These are phyloP conservation scores for Hibiscus tridactylites DNA, from an alignment of 345 rosid species.

Conservation along the genomic window DNA sequence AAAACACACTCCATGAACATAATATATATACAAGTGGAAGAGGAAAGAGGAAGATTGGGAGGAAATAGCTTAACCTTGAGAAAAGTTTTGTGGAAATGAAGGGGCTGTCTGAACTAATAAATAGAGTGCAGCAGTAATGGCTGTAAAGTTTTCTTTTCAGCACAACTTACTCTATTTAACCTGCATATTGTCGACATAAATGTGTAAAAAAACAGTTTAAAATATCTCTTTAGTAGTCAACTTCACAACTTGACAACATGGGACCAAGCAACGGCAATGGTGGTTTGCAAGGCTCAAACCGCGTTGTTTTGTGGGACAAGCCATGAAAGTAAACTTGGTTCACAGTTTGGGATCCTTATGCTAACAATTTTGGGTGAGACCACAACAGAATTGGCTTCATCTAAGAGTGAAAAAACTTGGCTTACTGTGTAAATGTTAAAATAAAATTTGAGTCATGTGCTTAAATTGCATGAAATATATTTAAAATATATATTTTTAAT, in stretches of 20 bases:
- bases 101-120: slow-evolving; percentile 17
- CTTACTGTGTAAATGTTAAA: too few relatives aligned
- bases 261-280: slow-evolving; percentile 21
- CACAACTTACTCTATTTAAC: neutral
- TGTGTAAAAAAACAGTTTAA: neutral
- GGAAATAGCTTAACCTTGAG: slow-evolving; percentile 15
- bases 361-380: slow-evolving; percentile 1
- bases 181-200: neutral
- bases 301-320: too few relatives aligned
- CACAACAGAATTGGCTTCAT: neutral
- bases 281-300: neutral
- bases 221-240: slow-evolving; percentile 13
- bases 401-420: neutral
- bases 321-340: too few relatives aligned
- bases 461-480: too few relatives aligned
- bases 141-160: neutral
- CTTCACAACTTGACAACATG: slow-evolving; percentile 21
- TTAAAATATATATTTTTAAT: too few relatives aligned
- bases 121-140: slow-evolving; percentile 22
- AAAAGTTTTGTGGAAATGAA: slow-evolving; percentile 21
- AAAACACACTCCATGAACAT: neutral
- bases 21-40: neutral
- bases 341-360: neutral
- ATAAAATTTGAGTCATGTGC: too few relatives aligned
- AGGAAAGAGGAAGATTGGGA: neutral